phyloP scores from a whole-genome alignment of 176 grass and related monocot species.

The Chloris gayana region DNA sequence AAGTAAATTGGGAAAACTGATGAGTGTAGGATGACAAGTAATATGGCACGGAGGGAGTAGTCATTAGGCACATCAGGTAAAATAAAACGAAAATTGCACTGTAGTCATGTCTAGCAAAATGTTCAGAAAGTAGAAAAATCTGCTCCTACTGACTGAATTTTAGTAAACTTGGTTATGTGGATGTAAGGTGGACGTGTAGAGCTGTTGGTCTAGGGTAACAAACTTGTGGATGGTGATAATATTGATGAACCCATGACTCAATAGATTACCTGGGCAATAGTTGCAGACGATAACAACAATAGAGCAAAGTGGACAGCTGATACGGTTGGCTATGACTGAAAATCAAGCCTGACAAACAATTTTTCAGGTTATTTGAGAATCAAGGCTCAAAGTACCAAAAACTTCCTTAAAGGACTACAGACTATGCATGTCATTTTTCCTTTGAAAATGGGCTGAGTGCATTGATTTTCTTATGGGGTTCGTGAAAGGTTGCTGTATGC shows the following conservation, averaged over 20 bases:
- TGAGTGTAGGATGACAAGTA: too few relatives aligned
- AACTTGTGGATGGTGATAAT: not conserved
- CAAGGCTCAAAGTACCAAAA: conserved; percentile 5
- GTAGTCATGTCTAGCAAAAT: not conserved
- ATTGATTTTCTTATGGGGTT: not conserved
- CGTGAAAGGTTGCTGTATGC: not conserved
- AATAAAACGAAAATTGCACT: not conserved
- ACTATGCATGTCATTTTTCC: not conserved
- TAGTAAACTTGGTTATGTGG: not conserved
- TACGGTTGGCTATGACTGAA: not conserved
- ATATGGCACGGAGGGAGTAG: too few relatives aligned
- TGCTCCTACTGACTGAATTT: not conserved
- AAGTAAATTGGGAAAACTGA: too few relatives aligned
- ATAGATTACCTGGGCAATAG: not conserved
- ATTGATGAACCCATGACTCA: not conserved
- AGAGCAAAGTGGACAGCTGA: not conserved
- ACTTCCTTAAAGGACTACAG: not conserved
- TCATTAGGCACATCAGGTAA: not conserved
- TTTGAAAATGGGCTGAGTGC: not conserved
- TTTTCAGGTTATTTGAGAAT: conserved; percentile 19
- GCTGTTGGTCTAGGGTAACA: not conserved
- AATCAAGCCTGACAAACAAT: not conserved
- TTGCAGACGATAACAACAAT: not conserved
- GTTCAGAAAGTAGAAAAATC: conserved; percentile 13
- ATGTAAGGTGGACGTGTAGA: not conserved